phyloP scores from a whole-genome alignment of 140 eudicot genomes.

The Erigeron philadelphicus region DNA sequence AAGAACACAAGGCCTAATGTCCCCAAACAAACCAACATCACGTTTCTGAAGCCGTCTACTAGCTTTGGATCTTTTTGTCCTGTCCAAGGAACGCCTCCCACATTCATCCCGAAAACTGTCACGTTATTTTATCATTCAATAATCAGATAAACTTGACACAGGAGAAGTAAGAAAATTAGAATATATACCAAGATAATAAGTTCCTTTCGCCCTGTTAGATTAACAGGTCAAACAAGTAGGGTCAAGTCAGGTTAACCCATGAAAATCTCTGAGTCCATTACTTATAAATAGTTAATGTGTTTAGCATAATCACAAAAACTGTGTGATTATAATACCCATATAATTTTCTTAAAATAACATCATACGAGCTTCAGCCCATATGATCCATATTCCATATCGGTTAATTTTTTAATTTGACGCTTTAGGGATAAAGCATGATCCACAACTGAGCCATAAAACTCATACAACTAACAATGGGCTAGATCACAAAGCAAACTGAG shows the following conservation, averaged over 20 bases:
- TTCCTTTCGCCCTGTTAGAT: neutral
- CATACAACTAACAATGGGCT: neutral
- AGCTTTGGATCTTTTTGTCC: conserved; percentile 55
- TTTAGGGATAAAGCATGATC: too few species aligned
- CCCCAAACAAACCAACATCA: conserved; percentile 61
- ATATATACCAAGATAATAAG: neutral
- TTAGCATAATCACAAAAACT: too few species aligned
- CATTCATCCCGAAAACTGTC: conserved; percentile 97
- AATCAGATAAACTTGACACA: conserved; percentile 15
- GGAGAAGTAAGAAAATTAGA: neutral
- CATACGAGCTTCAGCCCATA: too few species aligned
- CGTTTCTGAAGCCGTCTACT: conserved; percentile 74
- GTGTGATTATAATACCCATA: too few species aligned
- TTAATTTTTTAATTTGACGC: too few species aligned
- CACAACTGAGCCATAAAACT: too few species aligned
- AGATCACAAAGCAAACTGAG: neutral
- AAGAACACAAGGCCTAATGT: conserved; percentile 51
- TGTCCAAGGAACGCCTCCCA: conserved; percentile 99
- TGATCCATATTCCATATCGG: too few species aligned
- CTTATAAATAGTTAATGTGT: too few species aligned
- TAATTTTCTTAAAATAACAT: too few species aligned
- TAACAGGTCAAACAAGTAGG: too few species aligned
- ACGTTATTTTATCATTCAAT: conserved; percentile 5
- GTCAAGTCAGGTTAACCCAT: too few species aligned
- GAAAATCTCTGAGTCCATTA: too few species aligned